Conservation (phyloP, 768 basidiomycete genomes). For the Tulasnella sp. region DNA sequence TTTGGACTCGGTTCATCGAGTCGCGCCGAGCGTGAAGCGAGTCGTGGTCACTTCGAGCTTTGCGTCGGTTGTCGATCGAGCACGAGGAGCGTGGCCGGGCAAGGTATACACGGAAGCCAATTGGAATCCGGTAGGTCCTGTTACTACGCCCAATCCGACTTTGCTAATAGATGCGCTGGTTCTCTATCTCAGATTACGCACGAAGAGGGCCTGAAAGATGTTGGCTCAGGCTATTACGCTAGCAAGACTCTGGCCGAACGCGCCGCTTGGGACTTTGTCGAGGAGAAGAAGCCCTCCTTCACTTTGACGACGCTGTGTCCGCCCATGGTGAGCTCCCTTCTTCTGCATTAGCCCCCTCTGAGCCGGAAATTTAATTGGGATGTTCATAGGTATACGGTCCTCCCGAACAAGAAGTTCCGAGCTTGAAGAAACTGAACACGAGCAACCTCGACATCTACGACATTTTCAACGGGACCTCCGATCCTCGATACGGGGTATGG, state of each 20-base stretch:
- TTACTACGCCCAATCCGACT: background rate
- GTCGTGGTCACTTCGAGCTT: conserved; percentile 22
- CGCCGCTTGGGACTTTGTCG: conserved; percentile 41
- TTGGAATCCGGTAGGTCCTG: conserved; percentile 15
- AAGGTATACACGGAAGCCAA: conserved; percentile 17
- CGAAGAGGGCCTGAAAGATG: background rate
- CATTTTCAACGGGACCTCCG: background rate
- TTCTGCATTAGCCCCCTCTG: background rate
- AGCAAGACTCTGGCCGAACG: conserved; percentile 57
- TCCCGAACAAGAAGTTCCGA: conserved; percentile 12
- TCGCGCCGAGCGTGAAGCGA: conserved; percentile 19
- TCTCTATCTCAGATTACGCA: background rate
- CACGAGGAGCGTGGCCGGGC: conserved; percentile 2
- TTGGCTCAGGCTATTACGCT: conserved; percentile 34
- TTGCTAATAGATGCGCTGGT: background rate
- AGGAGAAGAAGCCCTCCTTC: conserved; percentile 32
- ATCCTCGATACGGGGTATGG: background rate
- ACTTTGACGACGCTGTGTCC: conserved; percentile 43
- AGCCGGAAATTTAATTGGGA: background rate
- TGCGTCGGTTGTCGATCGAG: conserved; percentile 17
- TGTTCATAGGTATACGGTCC: conserved; percentile 10
- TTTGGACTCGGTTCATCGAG: conserved; percentile 11
- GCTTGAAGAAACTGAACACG: conserved; percentile 10
- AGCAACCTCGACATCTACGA: background rate
- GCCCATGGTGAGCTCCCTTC: conserved; percentile 30